phyloP scores from a whole-genome alignment of 768 basidiomycete species.

The Mycena galericulata region DNA sequence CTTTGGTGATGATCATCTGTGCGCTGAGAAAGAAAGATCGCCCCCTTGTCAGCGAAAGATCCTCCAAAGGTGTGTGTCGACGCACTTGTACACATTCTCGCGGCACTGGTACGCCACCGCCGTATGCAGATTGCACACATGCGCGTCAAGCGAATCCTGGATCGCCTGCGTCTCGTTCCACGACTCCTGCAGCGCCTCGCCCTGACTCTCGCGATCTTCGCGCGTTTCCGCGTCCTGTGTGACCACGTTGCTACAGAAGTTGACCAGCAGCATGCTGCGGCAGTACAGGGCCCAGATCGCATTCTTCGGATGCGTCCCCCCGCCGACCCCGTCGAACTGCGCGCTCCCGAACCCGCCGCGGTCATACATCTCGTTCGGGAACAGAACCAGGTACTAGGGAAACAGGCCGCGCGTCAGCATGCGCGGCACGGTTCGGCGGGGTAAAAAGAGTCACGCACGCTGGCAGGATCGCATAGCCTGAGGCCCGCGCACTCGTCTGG shows the following conservation, averaged over 20 bases:
- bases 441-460: conserved; percentile 49
- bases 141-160: conserved; percentile 60
- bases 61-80: conserved; percentile 21
- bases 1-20: conserved; percentile 59
- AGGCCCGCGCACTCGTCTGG: conserved; percentile 55
- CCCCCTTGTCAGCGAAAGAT: not conserved
- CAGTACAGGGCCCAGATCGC: conserved; percentile 70
- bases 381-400: conserved; percentile 53
- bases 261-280: conserved; percentile 66
- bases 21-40: conserved; percentile 49
- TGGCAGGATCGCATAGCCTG: conserved; percentile 38
- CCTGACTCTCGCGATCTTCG: conserved; percentile 54
- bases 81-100: conserved; percentile 65
- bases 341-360: conserved; percentile 29
- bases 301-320: conserved; percentile 58
- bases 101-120: conserved; percentile 59
- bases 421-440: not conserved
- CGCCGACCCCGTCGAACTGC: conserved; percentile 34
- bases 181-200: conserved; percentile 58
- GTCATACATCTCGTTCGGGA: conserved; percentile 62
- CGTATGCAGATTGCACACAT: conserved; percentile 63
- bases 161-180: conserved; percentile 61
- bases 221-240: conserved; percentile 36
- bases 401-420: not conserved
- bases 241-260: conserved; percentile 31